Conservation (phyloP, 352 stramenopile genomes). For the Hyphochytrium catenoides region DNA sequence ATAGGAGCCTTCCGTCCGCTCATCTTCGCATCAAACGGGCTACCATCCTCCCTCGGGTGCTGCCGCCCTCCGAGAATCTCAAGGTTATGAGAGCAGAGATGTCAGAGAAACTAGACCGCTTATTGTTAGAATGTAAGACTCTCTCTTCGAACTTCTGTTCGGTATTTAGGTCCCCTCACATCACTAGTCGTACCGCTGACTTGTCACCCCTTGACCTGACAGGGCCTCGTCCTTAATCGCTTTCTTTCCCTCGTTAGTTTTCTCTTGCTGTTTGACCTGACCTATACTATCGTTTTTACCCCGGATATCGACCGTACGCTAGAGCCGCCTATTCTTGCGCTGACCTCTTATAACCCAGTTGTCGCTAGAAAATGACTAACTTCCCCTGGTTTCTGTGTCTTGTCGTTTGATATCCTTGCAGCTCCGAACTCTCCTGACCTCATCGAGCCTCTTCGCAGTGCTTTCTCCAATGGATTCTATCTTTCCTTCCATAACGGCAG, state of each 20-base stretch:
- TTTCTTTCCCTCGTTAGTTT: no score
- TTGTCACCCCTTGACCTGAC: no score
- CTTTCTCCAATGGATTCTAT: conserved; percentile 25
- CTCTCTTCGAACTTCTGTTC: no score
- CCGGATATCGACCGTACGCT: no score
- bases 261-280: no score
- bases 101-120: conserved; percentile 14
- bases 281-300: no score
- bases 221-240: no score
- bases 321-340: no score
- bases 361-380: background rate
- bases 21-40: conserved; percentile 18
- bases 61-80: conserved; percentile 25
- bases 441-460: conserved; percentile 23
- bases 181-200: no score
- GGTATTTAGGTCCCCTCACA: no score
- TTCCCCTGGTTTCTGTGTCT: background rate
- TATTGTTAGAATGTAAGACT: conserved; percentile 16
- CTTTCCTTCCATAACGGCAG: conserved; percentile 36
- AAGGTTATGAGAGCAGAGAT: conserved; percentile 19
- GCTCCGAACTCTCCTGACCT: no score
- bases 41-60: conserved; percentile 29
- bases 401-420: conserved; percentile 13
- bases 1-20: background rate
- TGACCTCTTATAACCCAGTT: no score